Conservation (phyloP, 129 eudicot species). For the Ambrosia artemisiifolia region DNA sequence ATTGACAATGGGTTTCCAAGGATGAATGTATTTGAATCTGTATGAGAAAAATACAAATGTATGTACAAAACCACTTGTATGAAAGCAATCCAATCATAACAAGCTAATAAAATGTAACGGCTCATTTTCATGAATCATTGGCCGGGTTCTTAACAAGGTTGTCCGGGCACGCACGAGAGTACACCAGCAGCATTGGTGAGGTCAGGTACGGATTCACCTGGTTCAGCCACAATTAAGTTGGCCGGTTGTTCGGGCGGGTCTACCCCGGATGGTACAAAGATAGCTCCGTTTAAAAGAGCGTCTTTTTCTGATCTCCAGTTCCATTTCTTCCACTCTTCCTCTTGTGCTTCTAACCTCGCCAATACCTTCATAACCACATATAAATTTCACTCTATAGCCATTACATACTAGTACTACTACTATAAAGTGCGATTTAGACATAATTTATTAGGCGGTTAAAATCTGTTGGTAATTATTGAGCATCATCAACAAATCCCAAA, state of each 20-base stretch:
- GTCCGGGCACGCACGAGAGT: constrained; percentile 39
- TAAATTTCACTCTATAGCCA: neutral
- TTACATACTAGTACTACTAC: neutral
- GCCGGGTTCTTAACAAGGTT: constrained; percentile 31
- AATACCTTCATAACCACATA: neutral
- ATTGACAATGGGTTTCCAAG: no score
- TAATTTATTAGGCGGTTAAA: no score
- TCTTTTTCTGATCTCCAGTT: constrained; percentile 72
- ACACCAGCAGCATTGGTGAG: constrained; percentile 58
- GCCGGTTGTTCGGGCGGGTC: constrained; percentile 21
- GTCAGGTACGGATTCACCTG: constrained; percentile 34
- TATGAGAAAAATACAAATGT: neutral
- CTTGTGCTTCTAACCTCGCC: constrained; percentile 42
- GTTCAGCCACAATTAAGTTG: constrained; percentile 40
- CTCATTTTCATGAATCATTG: no score
- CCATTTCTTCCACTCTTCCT: constrained; percentile 58
- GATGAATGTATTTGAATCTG: neutral
- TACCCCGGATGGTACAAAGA: constrained; percentile 47
- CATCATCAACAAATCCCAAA: no score
- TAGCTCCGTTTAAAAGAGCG: constrained; percentile 54
- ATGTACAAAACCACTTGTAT: no score
- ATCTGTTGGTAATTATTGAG: no score
- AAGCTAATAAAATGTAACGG: no score
- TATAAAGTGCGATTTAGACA: no score
- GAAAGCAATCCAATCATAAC: no score